Percentiles rank a stretch among this genome's conserved stretches.
These are phyloP conservation scores for Chimonanthus praecox DNA, from an alignment of 164 flowering plant species.

Conservation along the genomic window DNA sequence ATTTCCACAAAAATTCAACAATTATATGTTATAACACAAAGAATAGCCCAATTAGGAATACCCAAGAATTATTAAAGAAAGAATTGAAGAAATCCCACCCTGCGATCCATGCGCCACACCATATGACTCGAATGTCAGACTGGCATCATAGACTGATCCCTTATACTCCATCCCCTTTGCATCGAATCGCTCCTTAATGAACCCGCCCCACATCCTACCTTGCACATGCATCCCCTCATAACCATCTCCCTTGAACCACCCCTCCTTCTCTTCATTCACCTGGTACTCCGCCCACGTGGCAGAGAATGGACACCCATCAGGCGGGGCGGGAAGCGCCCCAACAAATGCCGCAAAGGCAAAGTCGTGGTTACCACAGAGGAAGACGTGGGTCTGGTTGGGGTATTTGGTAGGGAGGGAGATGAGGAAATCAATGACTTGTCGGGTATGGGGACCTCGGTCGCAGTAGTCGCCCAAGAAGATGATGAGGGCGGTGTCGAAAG, in stretches of 20 bases:
- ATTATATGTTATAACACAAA: background rate
- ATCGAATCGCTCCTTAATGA: slow-evolving; percentile 47
- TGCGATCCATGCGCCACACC: slow-evolving; percentile 90
- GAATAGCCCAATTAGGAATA: background rate
- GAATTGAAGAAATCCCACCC: slow-evolving; percentile 32
- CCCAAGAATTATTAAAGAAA: background rate
- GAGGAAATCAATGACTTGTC: slow-evolving; percentile 58
- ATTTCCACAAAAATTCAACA: background rate
- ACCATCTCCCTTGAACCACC: slow-evolving; percentile 81
- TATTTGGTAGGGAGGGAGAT: slow-evolving; percentile 51
- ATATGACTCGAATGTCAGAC: slow-evolving; percentile 74
- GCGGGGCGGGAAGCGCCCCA: slow-evolving; percentile 52
- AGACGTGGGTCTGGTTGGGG: slow-evolving; percentile 80
- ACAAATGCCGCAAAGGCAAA: slow-evolving; percentile 80
- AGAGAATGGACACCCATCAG: slow-evolving; percentile 40
- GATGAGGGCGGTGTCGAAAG: slow-evolving; percentile 54
- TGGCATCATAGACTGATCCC: slow-evolving; percentile 88
- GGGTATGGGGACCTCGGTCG: slow-evolving; percentile 83
- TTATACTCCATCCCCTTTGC: slow-evolving; percentile 45
- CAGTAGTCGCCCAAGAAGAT: slow-evolving; percentile 97
- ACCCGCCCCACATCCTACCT: slow-evolving; percentile 89
- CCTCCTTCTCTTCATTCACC: slow-evolving; percentile 69
- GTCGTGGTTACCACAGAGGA: slow-evolving; percentile 90
- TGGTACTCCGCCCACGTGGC: slow-evolving; percentile 77
- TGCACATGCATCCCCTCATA: slow-evolving; percentile 80